These are phyloP conservation scores for Gloeostereum incarnatum DNA, from an alignment of 768 basidiomycete genomes.

Conservation along the genomic window DNA sequence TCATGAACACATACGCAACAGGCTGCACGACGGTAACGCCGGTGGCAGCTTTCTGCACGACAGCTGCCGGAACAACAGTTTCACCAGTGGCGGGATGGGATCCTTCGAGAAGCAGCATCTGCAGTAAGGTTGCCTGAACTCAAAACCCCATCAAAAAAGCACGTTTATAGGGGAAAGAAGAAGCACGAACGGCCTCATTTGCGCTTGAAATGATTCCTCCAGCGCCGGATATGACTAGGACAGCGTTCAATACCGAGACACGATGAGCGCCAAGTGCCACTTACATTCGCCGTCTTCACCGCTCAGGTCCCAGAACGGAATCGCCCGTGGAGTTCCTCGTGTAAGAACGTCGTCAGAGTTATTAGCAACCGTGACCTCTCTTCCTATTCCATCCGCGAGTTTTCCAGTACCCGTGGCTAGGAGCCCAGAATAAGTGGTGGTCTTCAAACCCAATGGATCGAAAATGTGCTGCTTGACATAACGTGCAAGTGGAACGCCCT, in stretches of 20 bases:
- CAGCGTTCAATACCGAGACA: not conserved
- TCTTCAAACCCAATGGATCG: constrained; percentile 16
- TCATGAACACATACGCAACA: too few species aligned
- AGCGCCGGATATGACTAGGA: constrained; percentile 17
- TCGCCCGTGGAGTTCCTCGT: constrained; percentile 9
- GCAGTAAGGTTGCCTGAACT: too few species aligned
- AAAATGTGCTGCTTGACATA: constrained; percentile 22
- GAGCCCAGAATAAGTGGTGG: constrained; percentile 20
- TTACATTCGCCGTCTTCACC: constrained; percentile 17
- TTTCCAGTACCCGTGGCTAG: constrained; percentile 16
- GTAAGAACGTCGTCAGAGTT: too few species aligned
- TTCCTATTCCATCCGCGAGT: constrained; percentile 17
- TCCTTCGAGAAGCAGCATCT: too few species aligned
- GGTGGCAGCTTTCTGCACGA: constrained; percentile 13
- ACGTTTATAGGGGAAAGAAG: constrained; percentile 12
- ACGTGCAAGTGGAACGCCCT: constrained; percentile 15
- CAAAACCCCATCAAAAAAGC: constrained; percentile 14
- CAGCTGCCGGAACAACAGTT: constrained; percentile 13
- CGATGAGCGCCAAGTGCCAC: constrained; percentile 1
- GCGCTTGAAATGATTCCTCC: constrained; percentile 19
- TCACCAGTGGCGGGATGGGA: too few species aligned
- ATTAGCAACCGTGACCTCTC: too few species aligned
- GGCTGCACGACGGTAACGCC: constrained; percentile 14
- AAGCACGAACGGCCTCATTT: constrained; percentile 14
- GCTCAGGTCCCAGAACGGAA: constrained; percentile 6